These are phyloP conservation scores for Tolypocladium paradoxum DNA, from an alignment of 2,329 filamentous ascomycete species.

Conservation along the genomic window DNA sequence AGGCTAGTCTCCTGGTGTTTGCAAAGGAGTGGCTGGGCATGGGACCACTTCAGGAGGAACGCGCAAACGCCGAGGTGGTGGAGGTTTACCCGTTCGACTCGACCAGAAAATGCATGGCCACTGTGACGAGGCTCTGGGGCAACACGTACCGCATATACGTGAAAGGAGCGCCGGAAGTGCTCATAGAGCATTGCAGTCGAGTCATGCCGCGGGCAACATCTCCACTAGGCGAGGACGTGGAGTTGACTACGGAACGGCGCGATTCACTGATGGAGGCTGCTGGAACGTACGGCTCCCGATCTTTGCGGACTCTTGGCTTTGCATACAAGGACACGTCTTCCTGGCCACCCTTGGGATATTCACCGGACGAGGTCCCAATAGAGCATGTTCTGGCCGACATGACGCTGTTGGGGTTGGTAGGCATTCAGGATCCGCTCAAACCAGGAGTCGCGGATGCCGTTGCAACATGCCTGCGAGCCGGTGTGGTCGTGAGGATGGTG, in stretches of 20 bases:
- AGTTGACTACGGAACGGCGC: slow-evolving; percentile 10
- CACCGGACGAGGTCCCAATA: not conserved
- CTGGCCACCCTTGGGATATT: slow-evolving; percentile 54
- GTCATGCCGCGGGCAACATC: not conserved
- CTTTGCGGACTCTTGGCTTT: slow-evolving; percentile 66
- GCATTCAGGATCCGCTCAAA: slow-evolving; percentile 54
- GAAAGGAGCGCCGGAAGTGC: slow-evolving; percentile 46
- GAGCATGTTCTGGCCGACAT: slow-evolving; percentile 42
- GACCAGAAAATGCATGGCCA: slow-evolving; percentile 41
- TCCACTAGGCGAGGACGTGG: slow-evolving; percentile 21
- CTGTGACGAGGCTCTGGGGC: slow-evolving; percentile 33
- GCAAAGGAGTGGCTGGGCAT: slow-evolving; percentile 37
- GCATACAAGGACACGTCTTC: slow-evolving; percentile 60
- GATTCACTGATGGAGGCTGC: slow-evolving; percentile 29
- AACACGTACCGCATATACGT: slow-evolving; percentile 36
- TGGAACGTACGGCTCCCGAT: slow-evolving; percentile 46
- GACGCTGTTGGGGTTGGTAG: slow-evolving; percentile 59
- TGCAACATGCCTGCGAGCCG: slow-evolving; percentile 46
- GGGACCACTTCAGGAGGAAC: slow-evolving; percentile 29
- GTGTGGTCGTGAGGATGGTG: slow-evolving; percentile 52
- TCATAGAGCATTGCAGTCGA: slow-evolving; percentile 27
- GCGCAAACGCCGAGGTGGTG: slow-evolving; percentile 30
- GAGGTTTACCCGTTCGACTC: slow-evolving; percentile 44
- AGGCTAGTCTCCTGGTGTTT: slow-evolving; percentile 39
- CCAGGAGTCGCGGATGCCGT: slow-evolving; percentile 49